These are phyloP conservation scores for Tilletia caries DNA, from an alignment of 1,284 basidiomycete genomes.

Conservation along the genomic window DNA sequence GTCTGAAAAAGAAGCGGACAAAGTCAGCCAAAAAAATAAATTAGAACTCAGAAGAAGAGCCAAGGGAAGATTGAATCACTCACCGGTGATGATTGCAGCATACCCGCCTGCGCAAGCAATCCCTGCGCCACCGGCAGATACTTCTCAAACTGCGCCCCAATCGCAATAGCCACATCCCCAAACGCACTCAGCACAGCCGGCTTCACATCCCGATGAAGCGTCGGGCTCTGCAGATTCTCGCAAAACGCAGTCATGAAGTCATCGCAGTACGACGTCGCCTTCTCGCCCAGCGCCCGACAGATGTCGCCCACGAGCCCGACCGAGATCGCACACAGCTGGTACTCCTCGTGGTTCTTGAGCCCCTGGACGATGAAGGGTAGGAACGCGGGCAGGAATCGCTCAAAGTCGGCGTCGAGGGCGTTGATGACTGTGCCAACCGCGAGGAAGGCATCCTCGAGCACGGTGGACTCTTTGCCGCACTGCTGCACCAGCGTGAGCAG, in stretches of 20 bases:
- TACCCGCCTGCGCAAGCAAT: conserved; percentile 84
- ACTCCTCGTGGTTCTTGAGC: conserved; percentile 88
- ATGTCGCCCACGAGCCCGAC: conserved; percentile 95
- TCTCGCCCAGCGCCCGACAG: conserved; percentile 82
- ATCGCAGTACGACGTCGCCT: conserved; percentile 75
- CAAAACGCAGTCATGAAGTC: conserved; percentile 86
- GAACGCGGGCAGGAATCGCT: conserved; percentile 85
- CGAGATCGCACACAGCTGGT: conserved; percentile 88
- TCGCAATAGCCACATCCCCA: conserved; percentile 92
- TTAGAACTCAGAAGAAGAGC: background rate
- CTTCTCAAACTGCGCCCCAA: conserved; percentile 78
- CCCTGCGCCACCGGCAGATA: conserved; percentile 86
- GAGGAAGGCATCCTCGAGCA: conserved; percentile 95
- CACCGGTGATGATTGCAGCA: conserved; percentile 53
- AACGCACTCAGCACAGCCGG: conserved; percentile 92
- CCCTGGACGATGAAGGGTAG: conserved; percentile 84
- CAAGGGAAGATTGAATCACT: background rate
- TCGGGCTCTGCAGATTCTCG: conserved; percentile 85
- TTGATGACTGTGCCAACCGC: conserved; percentile 72
- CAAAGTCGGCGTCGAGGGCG: conserved; percentile 79
- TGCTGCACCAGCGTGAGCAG: conserved; percentile 75
- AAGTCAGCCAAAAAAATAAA: background rate
- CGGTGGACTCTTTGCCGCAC: conserved; percentile 79
- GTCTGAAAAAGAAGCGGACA: conserved; percentile 58
- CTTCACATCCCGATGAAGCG: conserved; percentile 90